Evolutionary conservation across 192 early-diverging fungal genomes (phyloP), one percentile per base, ranked within the genome.

Genomic region (Coemansia asiatica): DNA sequence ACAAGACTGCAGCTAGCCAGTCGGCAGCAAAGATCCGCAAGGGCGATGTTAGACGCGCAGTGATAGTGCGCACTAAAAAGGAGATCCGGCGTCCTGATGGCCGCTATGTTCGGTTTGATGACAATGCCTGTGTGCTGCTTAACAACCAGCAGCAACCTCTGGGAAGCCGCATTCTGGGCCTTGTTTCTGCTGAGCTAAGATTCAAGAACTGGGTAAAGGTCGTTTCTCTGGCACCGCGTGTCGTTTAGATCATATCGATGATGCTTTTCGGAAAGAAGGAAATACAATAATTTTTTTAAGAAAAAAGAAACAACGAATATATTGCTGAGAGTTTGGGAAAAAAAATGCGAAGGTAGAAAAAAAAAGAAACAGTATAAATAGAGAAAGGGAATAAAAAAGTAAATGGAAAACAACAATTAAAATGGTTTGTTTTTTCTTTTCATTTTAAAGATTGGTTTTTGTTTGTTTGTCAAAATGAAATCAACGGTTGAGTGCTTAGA

Each of bases 191-290:
- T 18, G 96, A 98, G 82, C 82, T 93, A 50, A 85, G 94, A 67
- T 89, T 90, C 82, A 97, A 96, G 87, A 89, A 92, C 69, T 96
- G 94, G 94, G 89, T 93, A 74, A 98, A 98, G 86, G 86, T 97
- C 31, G 87, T 92, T 53, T 90, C 92, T 50, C 86, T 98, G 72
- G 96, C 96, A 12, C 94, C 95, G 56, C 89, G 90, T 74, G 88
- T 97, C 47, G 84, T 95, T 25, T 83, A 72, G 48, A 13, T 13
- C 40, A 44, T 8, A 33, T 33, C 31, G 3, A 3, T 33, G 31
- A n/a, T n/a, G n/a, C n/a, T n/a, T n/a, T n/a, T n/a, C n/a, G n/a
- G n/a, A n/a, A n/a, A n/a, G n/a, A n/a, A n/a, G n/a, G n/a, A n/a
- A n/a, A n/a, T n/a, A n/a, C n/a, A n/a, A n/a, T n/a, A 47, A 13